Evolutionary conservation across 495 filamentous ascomycete species (phyloP), one percentile per base, ranked within the genome.

Genomic region (Talaromyces thailandensis): DNA sequence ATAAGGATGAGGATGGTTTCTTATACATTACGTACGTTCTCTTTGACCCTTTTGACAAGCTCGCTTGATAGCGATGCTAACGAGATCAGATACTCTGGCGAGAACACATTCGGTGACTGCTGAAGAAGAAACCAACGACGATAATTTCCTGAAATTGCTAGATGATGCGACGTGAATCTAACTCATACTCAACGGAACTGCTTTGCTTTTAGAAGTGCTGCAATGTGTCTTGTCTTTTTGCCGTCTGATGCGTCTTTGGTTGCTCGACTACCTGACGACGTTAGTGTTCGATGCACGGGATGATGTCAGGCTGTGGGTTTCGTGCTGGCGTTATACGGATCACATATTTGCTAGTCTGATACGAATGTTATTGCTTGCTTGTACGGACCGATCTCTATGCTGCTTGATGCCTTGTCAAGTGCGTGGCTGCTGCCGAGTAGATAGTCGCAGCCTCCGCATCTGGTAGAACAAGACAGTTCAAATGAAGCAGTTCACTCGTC

Each of bases 61-160:
- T 12, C 45, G 9, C 26, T n/a, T 51, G 50, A 18, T 74, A 56
- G 71, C 70, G 74, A 68, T 25, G 63, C 64, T 63, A 65, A 72
- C 78, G 18, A 48, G 77, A 63, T 80, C 71, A 96, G 92, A 68
- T 98, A 98, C 83, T 97, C 94, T 40, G 94, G 94, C 79, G 94
- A 99, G 85, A 99, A 99, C 84, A 99, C 94, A 26, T 99, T 99
- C 71, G 94, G 94, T 69, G 86, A 75, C 66, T 69, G 70, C 40
- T 79, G 60, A 70, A 68, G n/a, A 40, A 48, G 43, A 48, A 48
- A 48, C n/a, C 43, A 14, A n/a, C 6, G 43, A 48, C 18, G n/a
- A 48, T 9, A 48, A 18, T 8, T 9, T 4, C 43, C 21, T 48
- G 43, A 48, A 48, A 5, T 18, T 48, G n/a, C 43, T 48, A 48